Conservation (phyloP, 306 rosid species). For the Casuarina glauca region DNA sequence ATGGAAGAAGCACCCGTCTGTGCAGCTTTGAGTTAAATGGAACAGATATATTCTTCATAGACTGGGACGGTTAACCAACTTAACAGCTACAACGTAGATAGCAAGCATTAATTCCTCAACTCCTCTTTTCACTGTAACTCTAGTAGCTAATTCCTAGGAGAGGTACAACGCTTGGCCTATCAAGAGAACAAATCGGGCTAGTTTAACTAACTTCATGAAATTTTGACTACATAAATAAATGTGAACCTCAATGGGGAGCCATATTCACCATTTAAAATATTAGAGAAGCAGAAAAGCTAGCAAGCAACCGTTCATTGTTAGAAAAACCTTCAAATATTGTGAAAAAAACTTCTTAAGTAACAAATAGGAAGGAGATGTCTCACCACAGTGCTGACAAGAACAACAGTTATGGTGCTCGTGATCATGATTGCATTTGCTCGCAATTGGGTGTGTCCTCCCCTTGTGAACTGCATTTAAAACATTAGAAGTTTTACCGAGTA, state of each 20-base stretch:
- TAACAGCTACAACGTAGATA: not conserved
- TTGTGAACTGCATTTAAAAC: constrained; percentile 69
- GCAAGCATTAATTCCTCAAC: not conserved
- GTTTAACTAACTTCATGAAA: constrained; percentile 1
- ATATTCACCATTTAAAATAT: not conserved
- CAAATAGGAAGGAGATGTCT: constrained; percentile 24
- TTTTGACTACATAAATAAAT: not conserved
- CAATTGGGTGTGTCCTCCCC: constrained; percentile 76
- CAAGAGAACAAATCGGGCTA: constrained; percentile 13
- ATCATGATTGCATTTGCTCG: constrained; percentile 82
- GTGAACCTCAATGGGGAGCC: constrained; percentile 6
- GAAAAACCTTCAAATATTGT: not conserved
- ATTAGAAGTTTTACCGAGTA: not conserved
- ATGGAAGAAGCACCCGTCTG: not conserved
- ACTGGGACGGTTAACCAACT: not conserved
- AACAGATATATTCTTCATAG: not conserved
- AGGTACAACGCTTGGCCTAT: not conserved
- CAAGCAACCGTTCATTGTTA: not conserved
- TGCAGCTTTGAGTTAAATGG: not conserved
- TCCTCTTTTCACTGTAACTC: not conserved
- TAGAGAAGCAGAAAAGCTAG: constrained; percentile 8
- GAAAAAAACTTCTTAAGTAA: constrained; percentile 12
- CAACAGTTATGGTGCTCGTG: constrained; percentile 92
- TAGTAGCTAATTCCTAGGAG: not conserved
- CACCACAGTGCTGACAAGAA: constrained; percentile 94